Base-by-base conservation (phyloP, 2,329 filamentous ascomycete genomes). In the Colletotrichum spaethianum region DNA sequence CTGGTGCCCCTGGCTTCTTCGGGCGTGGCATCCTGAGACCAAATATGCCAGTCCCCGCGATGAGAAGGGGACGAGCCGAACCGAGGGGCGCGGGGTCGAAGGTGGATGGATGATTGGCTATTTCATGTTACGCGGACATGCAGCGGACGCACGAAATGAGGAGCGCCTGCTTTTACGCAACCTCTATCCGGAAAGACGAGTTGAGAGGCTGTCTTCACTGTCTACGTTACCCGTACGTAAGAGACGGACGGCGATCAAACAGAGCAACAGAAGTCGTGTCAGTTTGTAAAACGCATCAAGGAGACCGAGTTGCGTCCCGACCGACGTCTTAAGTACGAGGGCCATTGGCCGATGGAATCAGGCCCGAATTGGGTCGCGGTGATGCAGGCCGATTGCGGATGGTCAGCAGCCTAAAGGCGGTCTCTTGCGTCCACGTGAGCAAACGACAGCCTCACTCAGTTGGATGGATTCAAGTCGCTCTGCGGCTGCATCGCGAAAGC, bases 1-100 rank as follows among this genome's bases (percentile, higher is more conserved):
- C 83, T 70, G 81, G 80, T 65, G 82, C 81, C 71, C 82, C 83
- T 73, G 82, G 80, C 75, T 80, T 83, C 79, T 83, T 84, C 61
- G 81, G 82, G 61, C 83, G 83, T 74, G 84, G 83, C 84, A 85
- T 85, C 63, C 65, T 75, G 64, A 40, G 20, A 66, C 46, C 70
- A 48, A 44, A 63, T 31, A 55, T 18, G 31, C 46, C 70, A 63
- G 55, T 66, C 57, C 73, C 53, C 56, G 50, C 12, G 63, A 33
- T 50, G 53, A 56, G 50, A 50, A 63, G 33, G 42, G 42, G 59
- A 60, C 53, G 31, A 59, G 63, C 59, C 59, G 68, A 56, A 67
- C 42, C 52, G 67, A 67, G 63, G 56, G 40, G 67, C 57, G 69
- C 63, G 72, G 72, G 64, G 69, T 69, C 36, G 48, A 70, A 61